A percentile compares a stretch with the other conserved stretches of the same genome.
These are phyloP conservation scores for Chlamydomonas asymmetrica DNA, from an alignment of 139 green algal genomes.

Conservation along the genomic window DNA sequence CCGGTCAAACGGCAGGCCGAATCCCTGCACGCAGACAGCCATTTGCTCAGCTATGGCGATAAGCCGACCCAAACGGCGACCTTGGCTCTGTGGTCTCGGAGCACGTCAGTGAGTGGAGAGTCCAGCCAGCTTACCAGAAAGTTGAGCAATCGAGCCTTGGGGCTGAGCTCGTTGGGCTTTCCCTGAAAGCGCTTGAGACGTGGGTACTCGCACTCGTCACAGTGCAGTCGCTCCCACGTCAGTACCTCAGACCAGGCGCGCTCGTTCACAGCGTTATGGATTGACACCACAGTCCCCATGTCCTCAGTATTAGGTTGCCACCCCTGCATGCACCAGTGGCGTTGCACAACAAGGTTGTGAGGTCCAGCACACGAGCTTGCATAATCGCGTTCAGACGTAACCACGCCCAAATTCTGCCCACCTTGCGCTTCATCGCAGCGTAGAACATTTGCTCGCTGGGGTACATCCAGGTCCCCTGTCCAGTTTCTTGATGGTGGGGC, in stretches of 20 bases:
- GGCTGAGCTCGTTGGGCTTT: conserved; percentile 80
- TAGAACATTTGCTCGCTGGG: conserved; percentile 92
- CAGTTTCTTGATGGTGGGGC: conserved; percentile 34
- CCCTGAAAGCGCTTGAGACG: conserved; percentile 79
- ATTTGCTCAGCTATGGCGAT: too few species aligned
- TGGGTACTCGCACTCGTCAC: conserved; percentile 55
- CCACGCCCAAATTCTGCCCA: conserved; percentile 4
- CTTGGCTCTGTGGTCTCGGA: too few species aligned
- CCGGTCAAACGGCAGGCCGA: conserved; percentile 91
- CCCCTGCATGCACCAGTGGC: conserved; percentile 44
- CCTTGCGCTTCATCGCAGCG: conserved; percentile 91
- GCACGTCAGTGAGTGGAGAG: too few species aligned
- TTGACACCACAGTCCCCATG: conserved; percentile 87
- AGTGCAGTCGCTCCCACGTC: conserved; percentile 76
- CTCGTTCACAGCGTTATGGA: conserved; percentile 97
- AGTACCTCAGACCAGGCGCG: conserved; percentile 84
- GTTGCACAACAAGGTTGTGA: not conserved
- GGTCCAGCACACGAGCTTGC: not conserved
- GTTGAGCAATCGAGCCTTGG: conserved; percentile 91
- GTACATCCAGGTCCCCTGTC: conserved; percentile 73
- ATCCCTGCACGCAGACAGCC: too few species aligned
- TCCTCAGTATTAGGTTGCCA: conserved; percentile 77
- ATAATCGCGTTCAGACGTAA: not conserved
- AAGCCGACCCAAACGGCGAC: too few species aligned
- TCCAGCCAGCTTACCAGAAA: conserved; percentile 67